Evolutionary conservation across 257 asterid genomes (phyloP), one percentile per base, ranked within the genome.

Genomic region (Fraxinus pennsylvanica): DNA sequence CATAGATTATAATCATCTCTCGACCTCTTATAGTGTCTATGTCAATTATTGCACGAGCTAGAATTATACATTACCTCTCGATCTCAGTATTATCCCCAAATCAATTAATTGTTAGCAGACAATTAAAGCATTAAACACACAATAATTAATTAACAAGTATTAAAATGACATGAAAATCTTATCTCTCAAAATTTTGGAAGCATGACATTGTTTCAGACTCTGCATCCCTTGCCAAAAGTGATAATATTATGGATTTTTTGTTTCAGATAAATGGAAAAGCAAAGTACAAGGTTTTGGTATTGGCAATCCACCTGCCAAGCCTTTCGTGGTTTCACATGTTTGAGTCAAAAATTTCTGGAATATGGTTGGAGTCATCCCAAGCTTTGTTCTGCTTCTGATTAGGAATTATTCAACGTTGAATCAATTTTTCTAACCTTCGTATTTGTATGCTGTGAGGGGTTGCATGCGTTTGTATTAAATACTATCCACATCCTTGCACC

Each of bases 321-420:
- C 27, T 39, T 21, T 71, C 21, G 7, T 22, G 25, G 66, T 22
- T 27, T 13, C 22, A 14, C 27, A 43, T 22, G 22, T 21, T 43
- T 35, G 39, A 72, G 13, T 14, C 14, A 13, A 72, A 71, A 13
- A 2, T 47, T 72, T 45, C 41, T 14, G 19, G 50, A 25, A 25
- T 36, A 43, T 72, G 32, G 15, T 21, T 45, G 63, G 32, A 43
- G 54, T 72, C 32, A 36, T 47, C 57, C 57, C 4, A 47, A 47
- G n/a, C 57, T 14, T 47, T 47, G 57, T 14, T 47, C 57, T 21
- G 39, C 69, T 75, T 57, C 70, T 74, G 54, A 52, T n/a, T 32
- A 32, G n/a, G 57, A 13, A 47, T 2, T 47, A 47, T 14, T 47
- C 57, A 47, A 47, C 15, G n/a, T 47, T 47, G n/a, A 47, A 47